Conservation (phyloP, 306 rosid species). For the Prunus mira region DNA sequence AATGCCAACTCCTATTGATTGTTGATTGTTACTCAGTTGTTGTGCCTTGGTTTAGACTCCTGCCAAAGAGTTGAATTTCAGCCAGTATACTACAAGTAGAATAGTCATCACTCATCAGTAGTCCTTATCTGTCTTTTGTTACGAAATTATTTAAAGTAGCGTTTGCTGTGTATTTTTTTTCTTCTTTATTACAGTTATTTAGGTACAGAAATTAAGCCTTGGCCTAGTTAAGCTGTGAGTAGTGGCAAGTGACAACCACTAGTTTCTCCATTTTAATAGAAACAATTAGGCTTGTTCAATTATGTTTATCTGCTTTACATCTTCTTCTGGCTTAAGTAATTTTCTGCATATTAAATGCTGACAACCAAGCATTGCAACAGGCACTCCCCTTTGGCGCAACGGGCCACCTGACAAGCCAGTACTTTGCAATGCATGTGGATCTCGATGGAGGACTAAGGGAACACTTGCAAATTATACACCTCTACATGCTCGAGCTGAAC, state of each 20-base stretch:
- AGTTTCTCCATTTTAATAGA: neutral
- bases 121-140: neutral
- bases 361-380: slow-evolving; percentile 52
- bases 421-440: slow-evolving; percentile 98
- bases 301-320: slow-evolving; percentile 18
- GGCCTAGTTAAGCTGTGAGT: neutral
- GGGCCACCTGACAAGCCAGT: slow-evolving; percentile 99
- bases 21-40: neutral
- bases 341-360: slow-evolving; percentile 28
- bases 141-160: neutral
- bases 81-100: neutral
- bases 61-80: neutral
- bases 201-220: neutral
- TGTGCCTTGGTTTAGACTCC: neutral
- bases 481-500: slow-evolving; percentile 87
- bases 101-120: neutral
- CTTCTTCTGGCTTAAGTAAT: slow-evolving; percentile 11
- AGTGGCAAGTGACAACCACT: neutral
- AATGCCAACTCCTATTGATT: neutral
- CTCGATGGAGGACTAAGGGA: slow-evolving; percentile 99
- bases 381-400: slow-evolving; percentile 99
- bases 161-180: neutral
- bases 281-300: neutral
- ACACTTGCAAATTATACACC: slow-evolving; percentile 96
- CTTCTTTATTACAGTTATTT: neutral